Evolutionary conservation across 73 alveolate genomes (phyloP).

Genomic region (Paramecium primaurelia): DNA sequence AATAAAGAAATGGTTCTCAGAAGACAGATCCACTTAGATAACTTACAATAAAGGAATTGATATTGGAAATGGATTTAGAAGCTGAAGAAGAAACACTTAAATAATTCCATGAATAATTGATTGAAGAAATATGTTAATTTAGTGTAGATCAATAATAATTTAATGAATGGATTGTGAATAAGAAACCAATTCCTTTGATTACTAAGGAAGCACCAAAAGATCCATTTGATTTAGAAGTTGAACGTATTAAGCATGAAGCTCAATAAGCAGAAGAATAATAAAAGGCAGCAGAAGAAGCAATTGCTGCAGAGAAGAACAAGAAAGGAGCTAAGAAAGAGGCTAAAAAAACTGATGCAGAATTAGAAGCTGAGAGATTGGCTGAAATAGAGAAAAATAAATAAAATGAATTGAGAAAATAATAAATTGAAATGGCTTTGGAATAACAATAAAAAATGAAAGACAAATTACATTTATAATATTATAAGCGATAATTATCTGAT

Average conservation of each 20-base stretch:
- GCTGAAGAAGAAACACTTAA: conserved; percentile 56
- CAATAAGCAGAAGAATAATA: conserved; percentile 35
- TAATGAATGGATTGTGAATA: conserved; percentile 48
- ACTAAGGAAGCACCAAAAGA: conserved; percentile 52
- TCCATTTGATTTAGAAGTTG: conserved; percentile 51
- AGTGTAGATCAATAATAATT: conserved; percentile 36
- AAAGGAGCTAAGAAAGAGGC: conserved; percentile 65
- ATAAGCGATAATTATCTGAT: background rate
- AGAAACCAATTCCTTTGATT: conserved; percentile 41
- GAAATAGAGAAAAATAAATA: conserved; percentile 7
- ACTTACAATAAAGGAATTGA: conserved; percentile 47
- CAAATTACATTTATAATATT: conserved; percentile 51
- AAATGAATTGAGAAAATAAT: conserved; percentile 33
- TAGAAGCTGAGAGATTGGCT: conserved; percentile 52
- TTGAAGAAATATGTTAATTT: conserved; percentile 55
- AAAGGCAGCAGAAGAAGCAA: background rate
- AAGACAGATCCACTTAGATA: conserved; percentile 15
- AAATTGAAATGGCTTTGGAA: conserved; percentile 24
- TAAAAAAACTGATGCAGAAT: conserved; percentile 53
- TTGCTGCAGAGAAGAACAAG: conserved; percentile 31
- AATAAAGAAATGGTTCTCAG: background rate
- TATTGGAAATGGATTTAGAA: conserved; percentile 54
- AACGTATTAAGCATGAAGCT: conserved; percentile 30
- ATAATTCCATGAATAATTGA: conserved; percentile 48
- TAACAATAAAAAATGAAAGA: conserved; percentile 29